These are phyloP conservation scores for Grosmannia huntii DNA, from an alignment of 2,329 filamentous ascomycete genomes.

Conservation along the genomic window DNA sequence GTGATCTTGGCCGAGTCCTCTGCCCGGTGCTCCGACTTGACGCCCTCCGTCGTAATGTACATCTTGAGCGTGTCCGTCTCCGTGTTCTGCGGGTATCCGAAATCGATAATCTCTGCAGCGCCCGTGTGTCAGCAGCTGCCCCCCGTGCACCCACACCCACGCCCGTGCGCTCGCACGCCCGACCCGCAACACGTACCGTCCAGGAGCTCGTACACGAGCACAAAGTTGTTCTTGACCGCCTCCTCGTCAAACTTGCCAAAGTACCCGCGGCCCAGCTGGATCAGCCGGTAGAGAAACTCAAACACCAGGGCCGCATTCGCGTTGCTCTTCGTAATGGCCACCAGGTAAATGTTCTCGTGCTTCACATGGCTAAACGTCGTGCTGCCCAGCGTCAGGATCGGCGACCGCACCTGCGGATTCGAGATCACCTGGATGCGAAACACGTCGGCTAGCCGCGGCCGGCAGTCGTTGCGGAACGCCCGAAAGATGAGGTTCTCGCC, in stretches of 20 bases:
- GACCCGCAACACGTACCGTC: slow-evolving; percentile 62
- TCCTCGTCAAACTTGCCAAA: slow-evolving; percentile 99
- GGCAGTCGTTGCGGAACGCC: slow-evolving; percentile 96
- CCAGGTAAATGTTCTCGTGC: slow-evolving; percentile 97
- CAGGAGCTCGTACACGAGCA: slow-evolving; percentile 91
- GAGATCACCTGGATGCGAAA: slow-evolving; percentile 99
- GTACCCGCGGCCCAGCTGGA: slow-evolving; percentile 83
- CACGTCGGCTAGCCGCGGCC: slow-evolving; percentile 92
- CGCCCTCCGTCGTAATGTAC: slow-evolving; percentile 99
- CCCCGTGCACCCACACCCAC: neutral
- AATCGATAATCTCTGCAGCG: slow-evolving; percentile 80
- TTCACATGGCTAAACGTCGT: slow-evolving; percentile 99
- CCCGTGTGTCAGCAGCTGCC: slow-evolving; percentile 1
- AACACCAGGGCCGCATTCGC: slow-evolving; percentile 97
- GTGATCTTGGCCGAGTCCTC: slow-evolving; percentile 97
- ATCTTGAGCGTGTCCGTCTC: slow-evolving; percentile 98
- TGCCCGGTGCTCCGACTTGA: slow-evolving; percentile 76
- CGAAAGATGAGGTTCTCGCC: slow-evolving; percentile 99
- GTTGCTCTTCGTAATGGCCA: slow-evolving; percentile 97
- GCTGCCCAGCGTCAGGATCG: slow-evolving; percentile 90
- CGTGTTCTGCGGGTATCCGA: slow-evolving; percentile 97
- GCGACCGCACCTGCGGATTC: slow-evolving; percentile 92
- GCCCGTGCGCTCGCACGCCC: too few relatives aligned
- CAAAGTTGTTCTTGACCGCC: slow-evolving; percentile 99
- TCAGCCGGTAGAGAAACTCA: slow-evolving; percentile 90